A percentile compares a stretch with the other conserved stretches of the same genome.
These are phyloP conservation scores for Hygrocybe coccinea DNA, from an alignment of 768 basidiomycete species.

Conservation along the genomic window DNA sequence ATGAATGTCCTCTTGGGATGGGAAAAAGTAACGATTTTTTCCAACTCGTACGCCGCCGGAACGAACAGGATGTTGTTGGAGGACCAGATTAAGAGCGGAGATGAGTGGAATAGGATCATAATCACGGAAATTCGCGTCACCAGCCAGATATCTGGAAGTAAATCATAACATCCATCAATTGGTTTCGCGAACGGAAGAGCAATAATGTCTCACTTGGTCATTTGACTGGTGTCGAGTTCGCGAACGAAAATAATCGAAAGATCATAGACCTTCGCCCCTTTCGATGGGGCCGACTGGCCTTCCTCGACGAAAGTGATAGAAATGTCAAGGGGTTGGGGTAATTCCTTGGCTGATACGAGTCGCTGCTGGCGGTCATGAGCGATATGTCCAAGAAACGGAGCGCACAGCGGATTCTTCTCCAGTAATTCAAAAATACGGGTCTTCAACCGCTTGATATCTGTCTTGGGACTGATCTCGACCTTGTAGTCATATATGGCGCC, in stretches of 20 bases:
- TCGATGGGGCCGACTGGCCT: slow-evolving; percentile 30
- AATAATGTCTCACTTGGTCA: slow-evolving; percentile 30
- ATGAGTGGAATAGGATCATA: slow-evolving; percentile 48
- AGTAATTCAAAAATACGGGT: slow-evolving; percentile 52
- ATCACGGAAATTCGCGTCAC: slow-evolving; percentile 38
- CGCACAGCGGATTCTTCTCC: slow-evolving; percentile 36
- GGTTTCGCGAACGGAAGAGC: neutral
- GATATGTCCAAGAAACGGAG: slow-evolving; percentile 37
- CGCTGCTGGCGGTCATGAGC: slow-evolving; percentile 50
- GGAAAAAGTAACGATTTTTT: slow-evolving; percentile 55
- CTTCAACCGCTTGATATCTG: slow-evolving; percentile 41
- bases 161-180: neutral
- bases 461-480: slow-evolving; percentile 47
- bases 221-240: slow-evolving; percentile 33
- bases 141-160: slow-evolving; percentile 47
- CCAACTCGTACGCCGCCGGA: slow-evolving; percentile 48
- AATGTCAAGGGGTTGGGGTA: slow-evolving; percentile 44
- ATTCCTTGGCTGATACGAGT: slow-evolving; percentile 40
- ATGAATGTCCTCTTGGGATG: slow-evolving; percentile 9
- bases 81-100: slow-evolving; percentile 54
- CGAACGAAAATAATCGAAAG: slow-evolving; percentile 39
- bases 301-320: slow-evolving; percentile 41
- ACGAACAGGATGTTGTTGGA: slow-evolving; percentile 45
- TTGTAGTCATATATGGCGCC: slow-evolving; percentile 52
- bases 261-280: slow-evolving; percentile 39